Percentiles rank a stretch among this genome's conserved stretches.
Conservation (phyloP, 176 grass and related monocot genomes). For the Musa troglodytarum region DNA sequence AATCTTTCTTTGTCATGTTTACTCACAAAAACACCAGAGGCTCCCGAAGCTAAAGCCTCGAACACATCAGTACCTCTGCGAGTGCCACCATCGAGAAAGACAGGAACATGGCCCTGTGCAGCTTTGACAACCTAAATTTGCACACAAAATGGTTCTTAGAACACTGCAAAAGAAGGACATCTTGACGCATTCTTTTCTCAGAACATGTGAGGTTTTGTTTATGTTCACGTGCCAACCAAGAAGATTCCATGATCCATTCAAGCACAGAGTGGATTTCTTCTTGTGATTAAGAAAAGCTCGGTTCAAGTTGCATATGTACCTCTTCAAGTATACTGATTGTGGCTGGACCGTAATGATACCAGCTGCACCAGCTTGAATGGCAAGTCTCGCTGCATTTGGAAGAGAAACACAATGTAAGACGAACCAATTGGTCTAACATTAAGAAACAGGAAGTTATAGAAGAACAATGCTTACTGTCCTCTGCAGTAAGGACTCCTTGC, state of each 20-base stretch:
- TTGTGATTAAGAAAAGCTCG: no score
- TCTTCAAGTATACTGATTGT: slow-evolving; percentile 31
- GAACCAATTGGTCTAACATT: no score
- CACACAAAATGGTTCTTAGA: no score
- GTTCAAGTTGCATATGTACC: neutral
- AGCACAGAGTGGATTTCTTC: no score
- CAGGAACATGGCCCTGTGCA: slow-evolving; percentile 61
- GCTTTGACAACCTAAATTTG: slow-evolving; percentile 59
- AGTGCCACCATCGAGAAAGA: slow-evolving; percentile 87
- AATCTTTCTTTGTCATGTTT: neutral
- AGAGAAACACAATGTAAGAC: neutral
- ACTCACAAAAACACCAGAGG: slow-evolving; percentile 80
- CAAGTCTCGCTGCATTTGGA: slow-evolving; percentile 46
- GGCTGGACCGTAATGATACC: slow-evolving; percentile 83
- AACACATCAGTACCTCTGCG: slow-evolving; percentile 93
- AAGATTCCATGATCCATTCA: neutral
- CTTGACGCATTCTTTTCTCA: no score
- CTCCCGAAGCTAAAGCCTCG: slow-evolving; percentile 88
- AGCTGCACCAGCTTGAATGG: slow-evolving; percentile 65
- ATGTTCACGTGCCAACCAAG: neutral
- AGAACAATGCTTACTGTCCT: slow-evolving; percentile 49
- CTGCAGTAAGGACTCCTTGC: slow-evolving; percentile 85
- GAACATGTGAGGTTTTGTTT: no score
- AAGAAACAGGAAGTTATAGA: no score
- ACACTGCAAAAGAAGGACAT: no score